Conservation (phyloP, 192 early-diverging fungal genomes). For the Rhizophagus clarus region DNA sequence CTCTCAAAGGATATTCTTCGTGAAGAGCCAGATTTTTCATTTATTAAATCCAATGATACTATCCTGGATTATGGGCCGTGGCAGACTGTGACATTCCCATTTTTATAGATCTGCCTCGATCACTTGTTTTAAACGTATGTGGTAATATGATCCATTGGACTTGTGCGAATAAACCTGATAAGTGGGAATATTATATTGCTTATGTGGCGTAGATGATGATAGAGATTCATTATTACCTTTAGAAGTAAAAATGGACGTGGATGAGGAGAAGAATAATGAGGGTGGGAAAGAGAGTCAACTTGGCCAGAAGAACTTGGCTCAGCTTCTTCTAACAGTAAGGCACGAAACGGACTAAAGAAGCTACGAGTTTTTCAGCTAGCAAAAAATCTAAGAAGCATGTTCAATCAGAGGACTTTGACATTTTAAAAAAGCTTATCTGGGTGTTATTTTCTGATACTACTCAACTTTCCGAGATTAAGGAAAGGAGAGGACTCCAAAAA, state of each 20-base stretch:
- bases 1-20: too few species aligned
- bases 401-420: not conserved
- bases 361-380: not conserved
- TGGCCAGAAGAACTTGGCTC: too few species aligned
- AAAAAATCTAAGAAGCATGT: constrained; percentile 14
- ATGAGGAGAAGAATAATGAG: constrained; percentile 2
- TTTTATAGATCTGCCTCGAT: too few species aligned
- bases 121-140: too few species aligned
- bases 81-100: too few species aligned
- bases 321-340: not conserved
- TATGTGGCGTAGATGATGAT: too few species aligned
- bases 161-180: not conserved
- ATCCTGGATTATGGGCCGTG: too few species aligned
- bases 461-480: constrained; percentile 17
- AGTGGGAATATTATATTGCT: too few species aligned
- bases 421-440: constrained; percentile 16
- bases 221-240: too few species aligned
- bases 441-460: not conserved
- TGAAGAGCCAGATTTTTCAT: too few species aligned
- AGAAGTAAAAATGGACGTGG: not conserved
- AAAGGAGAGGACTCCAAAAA: constrained; percentile 12
- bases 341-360: not conserved
- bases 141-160: not conserved
- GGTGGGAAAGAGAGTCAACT: not conserved
- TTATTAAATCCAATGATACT: too few species aligned